phyloP scores from a whole-genome alignment of 2,329 filamentous ascomycete species.

The Leptographium procerum region DNA sequence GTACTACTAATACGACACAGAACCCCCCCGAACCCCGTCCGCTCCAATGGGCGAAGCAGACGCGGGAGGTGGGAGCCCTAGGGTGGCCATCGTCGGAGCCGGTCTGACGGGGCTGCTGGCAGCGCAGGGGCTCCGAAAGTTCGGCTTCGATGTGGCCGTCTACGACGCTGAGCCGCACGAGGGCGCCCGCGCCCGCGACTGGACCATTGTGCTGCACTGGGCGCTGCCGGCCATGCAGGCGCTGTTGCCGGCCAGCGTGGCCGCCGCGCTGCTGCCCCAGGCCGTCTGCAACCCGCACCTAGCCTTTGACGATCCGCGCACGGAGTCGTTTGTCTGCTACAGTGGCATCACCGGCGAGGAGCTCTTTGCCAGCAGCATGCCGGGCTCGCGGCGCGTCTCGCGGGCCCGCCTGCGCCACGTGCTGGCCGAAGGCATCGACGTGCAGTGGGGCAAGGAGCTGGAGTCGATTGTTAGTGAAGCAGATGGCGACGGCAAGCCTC shows the following conservation, averaged over 20 bases:
- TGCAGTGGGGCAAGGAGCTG: constrained; percentile 20
- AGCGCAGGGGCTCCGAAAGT: constrained; percentile 21
- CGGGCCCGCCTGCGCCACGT: constrained; percentile 21
- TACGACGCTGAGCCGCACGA: constrained; percentile 21
- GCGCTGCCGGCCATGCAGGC: constrained; percentile 22
- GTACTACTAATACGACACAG: too few relatives aligned
- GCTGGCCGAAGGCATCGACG: constrained; percentile 20
- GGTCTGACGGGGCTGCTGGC: constrained; percentile 26
- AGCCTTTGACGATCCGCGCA: constrained; percentile 18
- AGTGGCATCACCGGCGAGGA: constrained; percentile 24
- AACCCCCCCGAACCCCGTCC: too few relatives aligned
- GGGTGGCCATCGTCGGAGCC: constrained; percentile 24
- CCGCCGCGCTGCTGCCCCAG: constrained; percentile 17
- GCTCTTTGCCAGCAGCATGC: constrained; percentile 22
- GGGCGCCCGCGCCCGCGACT: constrained; percentile 22
- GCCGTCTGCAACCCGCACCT: constrained; percentile 24
- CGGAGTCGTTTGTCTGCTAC: constrained; percentile 21
- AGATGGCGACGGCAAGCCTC: too few relatives aligned
- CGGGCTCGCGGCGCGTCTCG: constrained; percentile 23
- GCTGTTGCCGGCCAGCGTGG: constrained; percentile 22
- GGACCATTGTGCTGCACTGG: constrained; percentile 30
- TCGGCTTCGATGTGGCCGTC: constrained; percentile 21
- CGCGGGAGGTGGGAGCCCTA: constrained; percentile 1
- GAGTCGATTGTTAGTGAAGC: background rate
- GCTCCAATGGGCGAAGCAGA: background rate